Conservation (phyloP, 1,139 yeast species). For the Zygotorulaspora mrakii region DNA sequence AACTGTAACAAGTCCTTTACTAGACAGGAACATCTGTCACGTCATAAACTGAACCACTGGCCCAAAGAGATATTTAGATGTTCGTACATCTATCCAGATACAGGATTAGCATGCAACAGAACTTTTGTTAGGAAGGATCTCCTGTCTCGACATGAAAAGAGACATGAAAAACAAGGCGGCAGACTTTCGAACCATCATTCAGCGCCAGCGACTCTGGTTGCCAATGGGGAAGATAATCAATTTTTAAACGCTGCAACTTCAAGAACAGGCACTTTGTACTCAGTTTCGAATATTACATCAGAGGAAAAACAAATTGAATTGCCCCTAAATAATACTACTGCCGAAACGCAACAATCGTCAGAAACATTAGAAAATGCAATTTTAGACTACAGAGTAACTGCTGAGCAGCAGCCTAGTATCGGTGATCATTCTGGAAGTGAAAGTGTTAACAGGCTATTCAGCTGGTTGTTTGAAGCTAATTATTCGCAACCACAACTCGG, state of each 20-base stretch:
- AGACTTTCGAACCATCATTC: conserved; percentile 10
- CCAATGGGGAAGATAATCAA: not conserved
- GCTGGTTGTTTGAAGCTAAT: conserved; percentile 26
- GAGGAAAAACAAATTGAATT: too few species aligned
- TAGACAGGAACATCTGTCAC: conserved; percentile 39
- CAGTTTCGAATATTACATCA: conserved; percentile 5
- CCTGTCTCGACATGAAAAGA: conserved; percentile 47
- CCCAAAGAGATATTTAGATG: conserved; percentile 48
- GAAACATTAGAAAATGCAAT: not conserved
- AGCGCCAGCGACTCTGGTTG: not conserved
- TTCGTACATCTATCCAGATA: conserved; percentile 37
- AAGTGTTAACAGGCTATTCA: not conserved
- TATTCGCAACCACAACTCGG: conserved; percentile 7
- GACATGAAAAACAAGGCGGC: conserved; percentile 40
- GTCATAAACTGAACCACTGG: conserved; percentile 42
- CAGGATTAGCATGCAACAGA: conserved; percentile 44
- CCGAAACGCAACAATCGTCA: too few species aligned
- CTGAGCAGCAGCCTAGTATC: not conserved
- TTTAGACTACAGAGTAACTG: not conserved
- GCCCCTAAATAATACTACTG: too few species aligned
- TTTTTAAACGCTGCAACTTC: not conserved
- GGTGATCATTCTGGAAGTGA: not conserved
- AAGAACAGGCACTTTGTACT: too few species aligned
- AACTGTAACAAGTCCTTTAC: conserved; percentile 42
- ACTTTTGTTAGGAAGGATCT: conserved; percentile 61